Conservation (phyloP, 345 rosid species). For the Linum tenue region DNA sequence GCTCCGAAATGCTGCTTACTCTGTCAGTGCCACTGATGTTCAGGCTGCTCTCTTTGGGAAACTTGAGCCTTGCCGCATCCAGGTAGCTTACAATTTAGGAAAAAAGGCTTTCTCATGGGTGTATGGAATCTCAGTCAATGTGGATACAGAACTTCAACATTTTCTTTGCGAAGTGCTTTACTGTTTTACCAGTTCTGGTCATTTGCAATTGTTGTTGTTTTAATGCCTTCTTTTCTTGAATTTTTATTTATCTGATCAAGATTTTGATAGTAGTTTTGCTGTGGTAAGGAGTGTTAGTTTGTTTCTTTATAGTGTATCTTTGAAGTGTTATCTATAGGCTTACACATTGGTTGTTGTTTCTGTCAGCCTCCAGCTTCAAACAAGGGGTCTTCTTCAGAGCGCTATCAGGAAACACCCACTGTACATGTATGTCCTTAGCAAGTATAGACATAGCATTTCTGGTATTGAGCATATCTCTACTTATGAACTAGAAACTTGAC, state of each 20-base stretch:
- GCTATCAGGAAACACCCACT: not conserved
- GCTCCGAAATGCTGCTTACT: conserved; percentile 47
- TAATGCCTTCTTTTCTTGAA: not conserved
- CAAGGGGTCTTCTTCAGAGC: not conserved
- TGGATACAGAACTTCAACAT: not conserved
- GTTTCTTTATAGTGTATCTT: not conserved
- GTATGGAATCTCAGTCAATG: not conserved
- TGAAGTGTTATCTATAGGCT: too few relatives aligned
- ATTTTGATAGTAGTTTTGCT: not conserved
- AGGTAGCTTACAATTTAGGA: conserved; percentile 26
- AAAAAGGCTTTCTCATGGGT: not conserved
- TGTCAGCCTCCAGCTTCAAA: not conserved
- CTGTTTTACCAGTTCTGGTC: too few relatives aligned
- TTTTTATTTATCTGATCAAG: not conserved
- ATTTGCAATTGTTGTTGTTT: too few relatives aligned
- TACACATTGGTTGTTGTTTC: not conserved
- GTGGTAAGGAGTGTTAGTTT: not conserved
- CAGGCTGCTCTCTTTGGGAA: conserved; percentile 48
- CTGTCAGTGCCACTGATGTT: conserved; percentile 34
- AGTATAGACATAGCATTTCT: not conserved
- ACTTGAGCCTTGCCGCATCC: conserved; percentile 56
- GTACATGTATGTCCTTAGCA: not conserved
- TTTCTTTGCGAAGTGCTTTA: not conserved
- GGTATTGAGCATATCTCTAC: not conserved
- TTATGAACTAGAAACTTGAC: not conserved